phyloP scores from a whole-genome alignment of 2,329 filamentous ascomycete species.

The Microsporum ferrugineum region DNA sequence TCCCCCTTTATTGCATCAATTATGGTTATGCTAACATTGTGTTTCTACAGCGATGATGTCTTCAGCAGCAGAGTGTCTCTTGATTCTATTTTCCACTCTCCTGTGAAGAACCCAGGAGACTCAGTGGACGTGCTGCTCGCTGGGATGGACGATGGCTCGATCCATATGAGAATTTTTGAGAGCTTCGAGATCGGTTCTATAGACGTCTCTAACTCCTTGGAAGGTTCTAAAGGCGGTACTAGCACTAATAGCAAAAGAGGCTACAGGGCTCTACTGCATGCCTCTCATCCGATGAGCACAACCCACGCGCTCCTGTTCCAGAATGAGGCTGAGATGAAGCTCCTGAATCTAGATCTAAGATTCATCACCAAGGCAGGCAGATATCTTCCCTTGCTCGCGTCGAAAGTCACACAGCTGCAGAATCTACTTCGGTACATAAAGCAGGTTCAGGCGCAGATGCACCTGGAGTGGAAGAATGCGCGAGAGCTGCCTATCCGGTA shows the following conservation, averaged over 20 bases:
- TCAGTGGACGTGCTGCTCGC: conserved; percentile 69
- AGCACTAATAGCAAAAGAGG: conserved; percentile 28
- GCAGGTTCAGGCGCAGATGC: conserved; percentile 67
- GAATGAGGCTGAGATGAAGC: conserved; percentile 27
- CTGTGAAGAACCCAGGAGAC: conserved; percentile 54
- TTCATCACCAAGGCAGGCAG: conserved; percentile 65
- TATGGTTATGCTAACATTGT: not conserved
- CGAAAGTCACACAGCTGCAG: conserved; percentile 76
- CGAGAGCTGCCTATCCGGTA: conserved; percentile 70
- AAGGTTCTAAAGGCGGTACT: not conserved
- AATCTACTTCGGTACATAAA: conserved; percentile 76
- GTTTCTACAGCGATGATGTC: conserved; percentile 41
- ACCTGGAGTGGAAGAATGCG: conserved; percentile 70
- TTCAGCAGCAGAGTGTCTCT: conserved; percentile 60
- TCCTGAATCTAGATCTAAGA: conserved; percentile 71
- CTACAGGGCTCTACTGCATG: conserved; percentile 46
- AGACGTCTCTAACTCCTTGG: conserved; percentile 21
- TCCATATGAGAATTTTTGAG: conserved; percentile 75
- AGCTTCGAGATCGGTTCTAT: conserved; percentile 64
- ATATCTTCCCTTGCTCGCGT: conserved; percentile 71
- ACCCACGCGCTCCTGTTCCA: conserved; percentile 60
- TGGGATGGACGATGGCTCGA: conserved; percentile 56
- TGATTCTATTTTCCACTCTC: conserved; percentile 56
- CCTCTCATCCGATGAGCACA: conserved; percentile 61
- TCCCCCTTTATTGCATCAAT: not conserved